Evolutionary conservation across 2,329 filamentous ascomycete genomes (phyloP), one percentile per base, ranked within the genome.

Genomic region (Juglanconis oblonga): DNA sequence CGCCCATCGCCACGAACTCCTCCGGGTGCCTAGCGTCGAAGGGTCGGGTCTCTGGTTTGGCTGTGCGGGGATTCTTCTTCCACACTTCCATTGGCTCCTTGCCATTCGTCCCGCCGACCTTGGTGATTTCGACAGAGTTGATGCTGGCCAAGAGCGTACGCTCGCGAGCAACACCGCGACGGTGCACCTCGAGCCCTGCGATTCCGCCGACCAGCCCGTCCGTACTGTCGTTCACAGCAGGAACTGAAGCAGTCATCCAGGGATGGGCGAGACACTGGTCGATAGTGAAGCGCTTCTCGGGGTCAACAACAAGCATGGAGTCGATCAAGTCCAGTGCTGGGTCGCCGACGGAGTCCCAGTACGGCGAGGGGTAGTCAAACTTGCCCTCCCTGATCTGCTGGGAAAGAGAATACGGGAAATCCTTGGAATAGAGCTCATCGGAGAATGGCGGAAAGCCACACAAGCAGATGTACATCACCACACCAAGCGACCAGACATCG

Each of bases 371-470:
- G 70, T 97, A 99, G 73, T 97, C 91, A 70, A 97, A 99, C 24
- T 87, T 84, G 14, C 91, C 95, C 73, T 85, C 84, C 73, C 90
- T 93, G 76, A 96, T 98, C 76, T 98, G 93, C 67, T 97, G 89
- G 1, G 89, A 90, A 49, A 98, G 80, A 0, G 84, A 91, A 71
- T 91, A 97, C 2, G 95, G 95, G 66, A 93, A 95, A 49, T 96
- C 88, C 40, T 76, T 76, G 1, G 87, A 87, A 75, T 88, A 91
- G 0, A 98, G 85, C 75, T 99, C 95, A 69, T 99, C 95, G 0
- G 92, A 96, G 76, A 99, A 99, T 0, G 95, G 95, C 4, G 94
- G 95, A 70, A 98, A 98, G 40, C 95, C 95, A 71, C 95, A 98
- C 5, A 98, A 83, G 71, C 92, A 97, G 68, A 98, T 98, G 76